Conservation (phyloP, 345 rosid genomes). For the Heritiera fomes region DNA sequence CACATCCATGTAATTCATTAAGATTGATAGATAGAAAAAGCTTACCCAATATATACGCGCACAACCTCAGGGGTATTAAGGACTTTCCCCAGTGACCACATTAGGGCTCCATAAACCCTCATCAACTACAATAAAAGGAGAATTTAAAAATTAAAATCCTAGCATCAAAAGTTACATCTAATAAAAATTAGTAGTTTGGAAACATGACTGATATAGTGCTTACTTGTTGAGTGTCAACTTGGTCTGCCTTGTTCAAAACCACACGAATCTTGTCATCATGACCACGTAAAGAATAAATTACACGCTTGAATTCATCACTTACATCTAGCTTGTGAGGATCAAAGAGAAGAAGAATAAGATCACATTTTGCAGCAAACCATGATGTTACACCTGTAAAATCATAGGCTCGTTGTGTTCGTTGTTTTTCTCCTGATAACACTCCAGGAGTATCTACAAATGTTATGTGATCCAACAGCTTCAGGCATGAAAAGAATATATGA, state of each 20-base stretch:
- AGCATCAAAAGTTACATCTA: background rate
- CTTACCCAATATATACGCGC: constrained; percentile 96
- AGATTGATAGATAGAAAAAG: background rate
- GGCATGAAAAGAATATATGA: constrained; percentile 22
- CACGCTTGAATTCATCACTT: constrained; percentile 97
- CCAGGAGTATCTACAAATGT: constrained; percentile 96
- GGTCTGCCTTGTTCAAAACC: constrained; percentile 95
- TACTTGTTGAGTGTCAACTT: constrained; percentile 92
- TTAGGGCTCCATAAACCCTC: constrained; percentile 98
- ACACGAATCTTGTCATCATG: constrained; percentile 97
- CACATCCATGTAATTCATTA: background rate
- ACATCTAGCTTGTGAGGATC: constrained; percentile 97
- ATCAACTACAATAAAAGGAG: constrained; percentile 57
- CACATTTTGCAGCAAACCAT: constrained; percentile 98
- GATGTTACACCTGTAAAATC: constrained; percentile 94
- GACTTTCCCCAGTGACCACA: constrained; percentile 99
- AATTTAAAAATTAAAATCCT: constrained; percentile 16
- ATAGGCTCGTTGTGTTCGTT: constrained; percentile 82
- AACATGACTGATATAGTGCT: constrained; percentile 19
- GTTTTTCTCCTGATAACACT: constrained; percentile 94
- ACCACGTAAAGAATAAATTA: constrained; percentile 87
- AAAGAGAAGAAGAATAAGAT: constrained; percentile 90
- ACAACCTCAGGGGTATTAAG: constrained; percentile 88
- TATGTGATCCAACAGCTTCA: constrained; percentile 86
- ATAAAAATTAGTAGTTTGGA: constrained; percentile 6